These are phyloP conservation scores for Punica granatum DNA, from an alignment of 345 rosid genomes.

Conservation along the genomic window DNA sequence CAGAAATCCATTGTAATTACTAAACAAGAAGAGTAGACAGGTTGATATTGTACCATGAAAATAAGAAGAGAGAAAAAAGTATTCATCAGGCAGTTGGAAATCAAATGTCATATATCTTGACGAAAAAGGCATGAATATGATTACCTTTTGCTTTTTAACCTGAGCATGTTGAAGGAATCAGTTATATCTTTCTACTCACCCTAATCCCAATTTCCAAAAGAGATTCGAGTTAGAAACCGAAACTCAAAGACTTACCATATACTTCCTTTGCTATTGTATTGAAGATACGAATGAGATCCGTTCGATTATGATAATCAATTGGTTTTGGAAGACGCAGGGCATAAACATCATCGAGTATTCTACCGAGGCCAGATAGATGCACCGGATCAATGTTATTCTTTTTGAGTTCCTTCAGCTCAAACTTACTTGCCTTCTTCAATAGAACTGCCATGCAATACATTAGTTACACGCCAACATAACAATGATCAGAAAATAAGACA, in stretches of 20 bases:
- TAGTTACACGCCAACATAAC: neutral
- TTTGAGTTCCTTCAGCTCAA: slow-evolving; percentile 21
- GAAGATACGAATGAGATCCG: slow-evolving; percentile 27
- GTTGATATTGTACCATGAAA: neutral
- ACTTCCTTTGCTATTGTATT: slow-evolving; percentile 33
- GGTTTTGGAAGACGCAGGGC: slow-evolving; percentile 20
- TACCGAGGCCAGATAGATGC: slow-evolving; percentile 21
- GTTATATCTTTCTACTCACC: no score
- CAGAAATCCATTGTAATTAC: neutral
- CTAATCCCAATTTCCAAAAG: neutral
- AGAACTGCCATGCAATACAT: slow-evolving; percentile 4
- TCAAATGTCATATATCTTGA: neutral
- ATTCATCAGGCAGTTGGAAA: neutral
- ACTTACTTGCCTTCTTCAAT: slow-evolving; percentile 27
- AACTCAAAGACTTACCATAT: slow-evolving; percentile 25
- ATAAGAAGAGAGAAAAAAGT: neutral
- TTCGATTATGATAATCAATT: slow-evolving; percentile 28
- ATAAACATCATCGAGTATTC: slow-evolving; percentile 28
- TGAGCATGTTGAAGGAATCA: no score
- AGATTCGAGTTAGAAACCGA: neutral
- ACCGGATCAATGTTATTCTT: slow-evolving; percentile 18
- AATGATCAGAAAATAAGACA: neutral
- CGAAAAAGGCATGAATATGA: neutral
- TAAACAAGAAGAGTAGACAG: neutral
- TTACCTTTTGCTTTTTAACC: neutral